Base-by-base conservation (phyloP, 2,329 filamentous ascomycete species). In the Pleomassaria siparia region DNA sequence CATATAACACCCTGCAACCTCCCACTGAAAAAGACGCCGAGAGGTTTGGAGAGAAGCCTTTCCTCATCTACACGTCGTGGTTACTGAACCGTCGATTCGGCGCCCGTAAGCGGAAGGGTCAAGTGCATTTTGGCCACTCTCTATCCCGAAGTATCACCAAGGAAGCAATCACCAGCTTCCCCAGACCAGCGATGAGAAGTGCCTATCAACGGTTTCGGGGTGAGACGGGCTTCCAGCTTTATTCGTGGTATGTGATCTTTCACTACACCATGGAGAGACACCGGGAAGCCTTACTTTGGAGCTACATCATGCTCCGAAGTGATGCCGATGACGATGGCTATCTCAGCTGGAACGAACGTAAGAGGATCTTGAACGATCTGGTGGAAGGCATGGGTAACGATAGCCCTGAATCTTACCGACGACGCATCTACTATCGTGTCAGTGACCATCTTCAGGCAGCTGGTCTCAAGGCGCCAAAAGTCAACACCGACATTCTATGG, bases 221-320 rank as follows among this genome's bases (percentile, higher is more conserved):
- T 18, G 72, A 76, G 50, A 70, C 67, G 2, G 63, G 63, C 1
- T 75, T 72, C 47, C 72, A 76, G 58, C 63, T 75, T 1, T 75
- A 74, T 47, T 71, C 72, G 1, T 75, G 74, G 73, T 75, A 66
- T 49, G 65, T 66, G 0, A 56, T 64, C 13, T 75, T 75, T 52
- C 74, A 76, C 53, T 75, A 75, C 54, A 72, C 66, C 12, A 75
- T 75, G 43, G 73, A 76, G 54, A 56, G 73, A 20, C 73, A 74
- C 45, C 61, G 73, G 2, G 73, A 76, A 50, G 72, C 69, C 4
- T 55, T 76, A 16, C 58, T 76, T 12, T 76, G 72, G 72, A 73
- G 71, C 28, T 74, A 73, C 44, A 61, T 76, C 43, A 72, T 73
- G 66, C 58, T 70, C 7, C 65, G 70, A 6, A 67, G 63, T 12